Conservation (phyloP, 805 yeast species). For the Nakazawaea pomicola region DNA sequence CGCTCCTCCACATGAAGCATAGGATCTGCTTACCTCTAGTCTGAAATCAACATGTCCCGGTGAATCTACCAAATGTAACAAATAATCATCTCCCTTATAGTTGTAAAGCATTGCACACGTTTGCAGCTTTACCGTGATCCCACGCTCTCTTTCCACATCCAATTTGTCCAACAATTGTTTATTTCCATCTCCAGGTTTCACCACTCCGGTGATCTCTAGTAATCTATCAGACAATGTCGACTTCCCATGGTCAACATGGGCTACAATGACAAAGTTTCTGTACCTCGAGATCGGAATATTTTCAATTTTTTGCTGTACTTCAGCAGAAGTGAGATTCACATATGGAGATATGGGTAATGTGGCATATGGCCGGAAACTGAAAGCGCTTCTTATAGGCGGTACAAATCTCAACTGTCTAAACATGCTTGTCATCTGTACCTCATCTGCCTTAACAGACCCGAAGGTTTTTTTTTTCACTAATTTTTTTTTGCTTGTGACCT, state of each 20-base stretch:
- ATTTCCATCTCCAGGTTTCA: conserved; percentile 61
- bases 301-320: conserved; percentile 56
- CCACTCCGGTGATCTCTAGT: conserved; percentile 84
- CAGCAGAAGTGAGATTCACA: conserved; percentile 12
- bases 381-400: no score
- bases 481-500: no score
- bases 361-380: no score
- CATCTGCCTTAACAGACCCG: no score
- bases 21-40: conserved; percentile 88
- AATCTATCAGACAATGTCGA: conserved; percentile 87
- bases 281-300: conserved; percentile 78
- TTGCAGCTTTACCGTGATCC: conserved; percentile 95
- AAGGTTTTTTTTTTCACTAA: no score
- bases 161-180: conserved; percentile 85
- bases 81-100: conserved; percentile 63
- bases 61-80: conserved; percentile 89
- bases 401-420: no score
- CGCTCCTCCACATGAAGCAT: conserved; percentile 96
- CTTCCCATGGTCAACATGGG: conserved; percentile 86
- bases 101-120: conserved; percentile 90
- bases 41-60: conserved; percentile 98
- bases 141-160: conserved; percentile 94
- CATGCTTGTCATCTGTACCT: no score
- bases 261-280: conserved; percentile 90
- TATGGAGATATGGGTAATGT: background rate